Percentiles rank a stretch among this genome's conserved stretches.
These are phyloP conservation scores for Nicotiana attenuata DNA, from an alignment of 257 asterid species.

Conservation along the genomic window DNA sequence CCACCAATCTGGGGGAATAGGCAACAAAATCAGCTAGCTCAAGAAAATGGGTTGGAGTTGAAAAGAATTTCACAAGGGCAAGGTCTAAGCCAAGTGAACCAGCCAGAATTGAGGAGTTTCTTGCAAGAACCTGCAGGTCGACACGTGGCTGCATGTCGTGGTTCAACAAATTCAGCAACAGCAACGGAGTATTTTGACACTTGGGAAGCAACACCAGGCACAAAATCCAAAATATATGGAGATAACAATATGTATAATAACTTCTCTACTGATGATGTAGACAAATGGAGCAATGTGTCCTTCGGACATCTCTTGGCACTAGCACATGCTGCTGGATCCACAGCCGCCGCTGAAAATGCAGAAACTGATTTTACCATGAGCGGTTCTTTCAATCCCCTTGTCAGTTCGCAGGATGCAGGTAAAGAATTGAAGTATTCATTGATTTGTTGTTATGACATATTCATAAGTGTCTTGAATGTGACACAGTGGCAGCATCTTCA, in stretches of 20 bases:
- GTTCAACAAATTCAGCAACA: conserved; percentile 8
- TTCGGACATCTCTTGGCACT: conserved; percentile 41
- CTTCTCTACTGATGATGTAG: conserved; percentile 15
- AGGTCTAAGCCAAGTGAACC: neutral
- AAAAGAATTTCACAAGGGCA: neutral
- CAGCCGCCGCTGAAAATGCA: conserved; percentile 6
- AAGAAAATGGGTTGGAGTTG: conserved; percentile 15
- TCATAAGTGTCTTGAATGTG: no score
- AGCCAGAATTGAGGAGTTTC: conserved; percentile 16
- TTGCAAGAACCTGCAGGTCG: conserved; percentile 22
- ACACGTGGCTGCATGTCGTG: neutral
- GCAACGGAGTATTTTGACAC: conserved; percentile 12
- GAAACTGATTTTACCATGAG: conserved; percentile 4
- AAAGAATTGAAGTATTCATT: neutral
- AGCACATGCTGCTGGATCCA: conserved; percentile 18
- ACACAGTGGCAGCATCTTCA: no score
- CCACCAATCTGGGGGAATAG: conserved; percentile 33
- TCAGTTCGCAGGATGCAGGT: conserved; percentile 20
- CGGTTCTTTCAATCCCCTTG: conserved; percentile 3
- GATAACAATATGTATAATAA: conserved; percentile 6
- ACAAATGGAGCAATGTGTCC: conserved; percentile 28
- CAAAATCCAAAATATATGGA: conserved; percentile 18
- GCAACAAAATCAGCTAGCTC: conserved; percentile 17
- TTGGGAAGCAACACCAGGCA: conserved; percentile 28
- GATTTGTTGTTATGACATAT: no score